phyloP scores from a whole-genome alignment of 1,284 basidiomycete species.

The Agaricales sp. region DNA sequence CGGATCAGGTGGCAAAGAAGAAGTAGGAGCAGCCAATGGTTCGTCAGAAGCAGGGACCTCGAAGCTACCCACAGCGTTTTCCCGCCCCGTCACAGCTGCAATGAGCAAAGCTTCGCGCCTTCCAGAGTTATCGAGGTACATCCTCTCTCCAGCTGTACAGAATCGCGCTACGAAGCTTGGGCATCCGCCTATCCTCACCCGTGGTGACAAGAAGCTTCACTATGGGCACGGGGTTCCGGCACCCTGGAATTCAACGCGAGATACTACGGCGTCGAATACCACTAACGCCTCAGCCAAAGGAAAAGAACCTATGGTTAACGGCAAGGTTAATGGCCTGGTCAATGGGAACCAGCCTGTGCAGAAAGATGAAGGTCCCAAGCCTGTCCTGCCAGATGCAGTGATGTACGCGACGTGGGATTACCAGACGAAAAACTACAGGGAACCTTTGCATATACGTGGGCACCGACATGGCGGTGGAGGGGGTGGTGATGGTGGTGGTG shows the following conservation, averaged over 20 bases:
- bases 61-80: conserved; percentile 41
- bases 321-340: conserved; percentile 10
- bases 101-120: conserved; percentile 43
- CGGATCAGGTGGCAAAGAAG: conserved; percentile 15
- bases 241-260: conserved; percentile 42
- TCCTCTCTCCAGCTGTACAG: conserved; percentile 49
- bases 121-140: conserved; percentile 47
- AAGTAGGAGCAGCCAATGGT: conserved; percentile 20
- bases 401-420: conserved; percentile 70
- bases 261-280: neutral
- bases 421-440: conserved; percentile 51
- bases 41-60: conserved; percentile 24
- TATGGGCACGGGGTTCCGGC: conserved; percentile 55
- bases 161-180: conserved; percentile 49
- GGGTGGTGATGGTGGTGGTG: neutral
- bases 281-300: conserved; percentile 23
- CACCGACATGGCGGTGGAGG: neutral
- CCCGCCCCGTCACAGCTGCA: conserved; percentile 40
- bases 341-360: neutral
- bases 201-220: conserved; percentile 44
- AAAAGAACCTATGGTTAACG: conserved; percentile 25
- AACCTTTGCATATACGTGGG: conserved; percentile 28
- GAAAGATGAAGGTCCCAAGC: conserved; percentile 23
- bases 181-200: conserved; percentile 50
- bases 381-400: conserved; percentile 51